Evolutionary conservation across 2,329 filamentous ascomycete species (phyloP), one percentile per base, ranked within the genome.

Genomic region (Neofusicoccum umdonicola): DNA sequence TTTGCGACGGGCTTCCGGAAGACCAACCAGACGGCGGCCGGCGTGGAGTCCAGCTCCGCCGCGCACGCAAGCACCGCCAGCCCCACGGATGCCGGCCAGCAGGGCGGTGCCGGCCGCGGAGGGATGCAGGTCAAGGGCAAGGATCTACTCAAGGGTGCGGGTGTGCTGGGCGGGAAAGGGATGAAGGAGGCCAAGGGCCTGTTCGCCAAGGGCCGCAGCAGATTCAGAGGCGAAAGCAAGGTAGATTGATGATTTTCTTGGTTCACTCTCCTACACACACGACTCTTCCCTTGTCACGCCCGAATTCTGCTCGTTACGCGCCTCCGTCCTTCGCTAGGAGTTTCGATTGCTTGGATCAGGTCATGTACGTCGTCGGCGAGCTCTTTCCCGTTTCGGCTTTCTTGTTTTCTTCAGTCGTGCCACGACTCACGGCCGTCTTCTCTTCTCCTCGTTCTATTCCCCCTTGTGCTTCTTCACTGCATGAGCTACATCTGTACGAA

Each of bases 121-220:
- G 72, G 76, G 64, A 86, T 93, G 75, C 90, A 92, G 70, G 85
- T 88, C 44, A 94, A 93, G 81, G 89, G 93, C 75, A 97, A 97
- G 80, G 93, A 96, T 71, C 81, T 97, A 34, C 84, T 97, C 74
- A 91, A 95, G 69, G 89, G 90, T 22, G 93, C 93, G 63, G 92
- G 92, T 62, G 80, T 87, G 17, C 80, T 90, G 65, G 85, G 88
- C 66, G 87, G 87, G 27, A 89, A 89, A 72, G 88, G 87, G 37
- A 85, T 86, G 68, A 93, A 92, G 74, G 92, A 92, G 65, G 93
- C 93, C 56, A 97, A 97, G 81, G 94, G 93, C 61, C 79, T 97
- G 68, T 89, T 97, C 76, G 92, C 90, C 69, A 96, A 96, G 80
- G 92, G 93, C 70, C 94, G 91, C 80, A 94, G 86, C 80, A 94